Percentiles rank a stretch among this genome's conserved stretches.
Conservation (phyloP, 768 basidiomycete species). For the Suillus paluster region DNA sequence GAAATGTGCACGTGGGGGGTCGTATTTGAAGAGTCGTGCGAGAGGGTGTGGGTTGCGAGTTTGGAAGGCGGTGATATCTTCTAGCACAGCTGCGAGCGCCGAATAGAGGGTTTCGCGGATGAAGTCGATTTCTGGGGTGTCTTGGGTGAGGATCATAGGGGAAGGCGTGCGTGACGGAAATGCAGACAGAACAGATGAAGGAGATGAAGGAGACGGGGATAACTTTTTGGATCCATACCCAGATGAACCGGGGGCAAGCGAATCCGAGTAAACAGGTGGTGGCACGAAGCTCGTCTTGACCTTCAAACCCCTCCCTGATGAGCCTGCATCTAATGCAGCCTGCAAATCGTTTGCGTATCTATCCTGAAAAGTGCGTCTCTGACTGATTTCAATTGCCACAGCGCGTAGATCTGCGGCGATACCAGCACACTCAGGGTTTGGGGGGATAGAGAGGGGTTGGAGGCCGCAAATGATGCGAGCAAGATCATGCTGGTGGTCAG, state of each 20-base stretch:
- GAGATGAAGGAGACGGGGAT: constrained; percentile 16
- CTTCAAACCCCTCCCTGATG: constrained; percentile 32
- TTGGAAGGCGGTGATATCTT: constrained; percentile 35
- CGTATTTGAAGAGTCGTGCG: constrained; percentile 56
- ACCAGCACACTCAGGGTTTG: constrained; percentile 50
- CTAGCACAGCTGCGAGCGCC: constrained; percentile 71
- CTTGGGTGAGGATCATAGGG: constrained; percentile 47
- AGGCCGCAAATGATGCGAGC: constrained; percentile 80
- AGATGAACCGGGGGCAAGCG: constrained; percentile 35
- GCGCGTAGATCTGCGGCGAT: constrained; percentile 84
- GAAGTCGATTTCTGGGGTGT: constrained; percentile 63
- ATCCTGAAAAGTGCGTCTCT: constrained; percentile 82
- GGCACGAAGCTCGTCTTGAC: constrained; percentile 68
- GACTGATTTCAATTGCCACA: constrained; percentile 86
- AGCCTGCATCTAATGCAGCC: constrained; percentile 74
- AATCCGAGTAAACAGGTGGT: constrained; percentile 58
- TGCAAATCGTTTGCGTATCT: constrained; percentile 77
- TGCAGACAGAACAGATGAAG: constrained; percentile 26
- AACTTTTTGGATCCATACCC: constrained; percentile 19
- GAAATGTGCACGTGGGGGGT: constrained; percentile 80
- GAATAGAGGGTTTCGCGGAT: constrained; percentile 91
- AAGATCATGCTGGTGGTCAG: constrained; percentile 79
- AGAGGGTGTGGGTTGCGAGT: constrained; percentile 43
- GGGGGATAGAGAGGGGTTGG: constrained; percentile 42
- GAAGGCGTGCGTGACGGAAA: constrained; percentile 46